Evolutionary conservation across 1,284 basidiomycete species (phyloP), one percentile per base, ranked within the genome.

Genomic region (Blastosporella zonata): DNA sequence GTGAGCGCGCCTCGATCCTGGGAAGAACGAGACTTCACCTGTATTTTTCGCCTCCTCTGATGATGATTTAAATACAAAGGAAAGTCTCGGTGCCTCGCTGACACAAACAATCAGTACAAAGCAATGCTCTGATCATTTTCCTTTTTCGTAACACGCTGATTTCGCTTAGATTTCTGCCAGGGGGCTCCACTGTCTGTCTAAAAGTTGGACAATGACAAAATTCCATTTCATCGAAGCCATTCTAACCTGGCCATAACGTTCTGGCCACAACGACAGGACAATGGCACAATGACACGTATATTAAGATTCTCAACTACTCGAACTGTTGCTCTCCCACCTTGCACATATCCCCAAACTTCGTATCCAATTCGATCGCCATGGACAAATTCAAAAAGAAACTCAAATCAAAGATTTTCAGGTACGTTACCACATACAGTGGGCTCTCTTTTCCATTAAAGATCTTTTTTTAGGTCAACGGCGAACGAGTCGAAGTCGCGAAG

Each of bases 361-460:
- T 31, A 31, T 31, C 20, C 34, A 27, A n/a, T 31, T 15, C 20
- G 6, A 28, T 15, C n/a, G 23, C n/a, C 1, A 55, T 59, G 55
- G 47, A 56, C n/a, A 54, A 56, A 21, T 23, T 59, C 15, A 56
- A 56, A 29, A 56, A 51, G 29, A 56, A 51, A 25, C 48, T 59
- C 23, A 48, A 49, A 18, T 38, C 53, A 9, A 59, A 56, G 41
- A 25, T 59, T 13, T 52, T 55, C 27, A 58, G 49, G 56, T 58
- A 47, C 1, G 52, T 37, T 7, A 20, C 18, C 7, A 4, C 15
- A 27, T n/a, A 20, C 18, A 12, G 12, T 15, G 7, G 10, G 10
- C 22, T 21, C 22, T 18, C 2, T 29, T 33, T 28, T 39, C 5
- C 17, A 21, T 28, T 36, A 13, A n/a, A 6, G 5, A 18, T 5